Conservation (phyloP, 2,329 filamentous ascomycete species). For the Botrytis aclada region DNA sequence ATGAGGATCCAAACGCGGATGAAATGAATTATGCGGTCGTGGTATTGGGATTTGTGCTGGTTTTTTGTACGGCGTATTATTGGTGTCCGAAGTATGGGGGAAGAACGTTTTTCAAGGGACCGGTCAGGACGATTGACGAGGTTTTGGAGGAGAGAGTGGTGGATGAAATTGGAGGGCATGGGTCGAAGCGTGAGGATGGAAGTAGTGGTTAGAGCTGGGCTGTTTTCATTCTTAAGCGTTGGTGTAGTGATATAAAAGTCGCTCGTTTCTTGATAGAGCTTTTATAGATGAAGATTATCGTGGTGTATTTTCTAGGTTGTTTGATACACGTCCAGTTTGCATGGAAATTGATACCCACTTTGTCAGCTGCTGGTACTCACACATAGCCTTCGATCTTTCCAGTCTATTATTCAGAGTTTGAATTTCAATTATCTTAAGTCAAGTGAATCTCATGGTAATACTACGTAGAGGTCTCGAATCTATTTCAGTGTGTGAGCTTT, state of each 20-base stretch:
- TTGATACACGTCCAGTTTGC: not conserved
- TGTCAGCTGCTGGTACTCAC: not conserved
- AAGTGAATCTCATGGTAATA: too few species aligned
- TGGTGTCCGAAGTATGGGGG: slow-evolving; percentile 34
- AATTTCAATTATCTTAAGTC: not conserved
- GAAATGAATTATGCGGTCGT: slow-evolving; percentile 38
- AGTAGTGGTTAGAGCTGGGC: not conserved
- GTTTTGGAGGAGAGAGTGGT: slow-evolving; percentile 21
- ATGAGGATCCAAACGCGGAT: slow-evolving; percentile 27
- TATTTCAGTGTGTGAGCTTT: too few species aligned
- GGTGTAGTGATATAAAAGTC: not conserved
- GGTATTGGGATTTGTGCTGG: slow-evolving; percentile 34
- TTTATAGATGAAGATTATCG: not conserved
- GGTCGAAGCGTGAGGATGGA: not conserved
- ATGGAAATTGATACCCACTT: not conserved
- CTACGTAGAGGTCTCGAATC: too few species aligned
- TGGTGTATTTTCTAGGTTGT: not conserved
- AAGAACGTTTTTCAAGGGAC: slow-evolving; percentile 36
- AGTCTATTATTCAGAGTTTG: not conserved
- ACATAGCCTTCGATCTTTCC: not conserved
- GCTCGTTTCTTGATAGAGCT: not conserved
- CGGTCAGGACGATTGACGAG: slow-evolving; percentile 35
- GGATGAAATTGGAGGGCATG: not conserved
- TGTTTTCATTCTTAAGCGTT: not conserved
- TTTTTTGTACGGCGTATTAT: slow-evolving; percentile 37